Evolutionary conservation across 2,329 filamentous ascomycete species (phyloP), one percentile per base, ranked within the genome.

Genomic region (Alternaria triticimaculans): DNA sequence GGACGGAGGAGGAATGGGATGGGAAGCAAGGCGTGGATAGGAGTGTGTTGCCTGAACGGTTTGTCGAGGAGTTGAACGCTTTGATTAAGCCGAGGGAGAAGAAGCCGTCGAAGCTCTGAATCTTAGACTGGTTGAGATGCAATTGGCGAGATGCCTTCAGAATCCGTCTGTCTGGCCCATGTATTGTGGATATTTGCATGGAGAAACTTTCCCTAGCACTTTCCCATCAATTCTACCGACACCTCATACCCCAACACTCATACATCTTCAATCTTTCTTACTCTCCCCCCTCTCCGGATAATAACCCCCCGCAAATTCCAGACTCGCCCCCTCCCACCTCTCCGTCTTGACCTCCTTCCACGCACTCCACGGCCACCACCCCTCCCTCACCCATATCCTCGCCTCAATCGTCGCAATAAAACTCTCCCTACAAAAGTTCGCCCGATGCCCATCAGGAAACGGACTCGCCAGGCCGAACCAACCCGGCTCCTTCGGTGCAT

Each of bases 291-390:
- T 77, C 26, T 77, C 79, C 7, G 80, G 79, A 73, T 83, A 85
- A 67, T 83, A 85, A 1, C 72, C 81, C 0, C 82, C 84, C 1
- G 83, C 84, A 76, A 85, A 86, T 64, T 86, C 84, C 60, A 86
- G 61, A 72, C 83, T 83, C 25, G 76, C 82, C 11, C 75, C 71
- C 51, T 82, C 78, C 64, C 84, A 85, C 45, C 57, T 70, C 51
- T 83, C 82, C 62, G 74, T 76, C 53, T 75, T 72, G 1, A 83
- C 67, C 63, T 80, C 64, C 54, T 70, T 74, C 84, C 84, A 85
- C 23, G 28, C 60, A 59, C 71, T 68, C 26, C 72, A 72, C 4
- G 78, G 76, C 72, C 71, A 68, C 71, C 73, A 72, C 28, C 79
- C 80, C 6, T 73, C 68, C 66, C 79, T 78, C 68, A 82, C 72